Percentiles rank a stretch among this genome's conserved stretches.
These are phyloP conservation scores for Nemania abortiva DNA, from an alignment of 2,329 filamentous ascomycete species.

Conservation along the genomic window DNA sequence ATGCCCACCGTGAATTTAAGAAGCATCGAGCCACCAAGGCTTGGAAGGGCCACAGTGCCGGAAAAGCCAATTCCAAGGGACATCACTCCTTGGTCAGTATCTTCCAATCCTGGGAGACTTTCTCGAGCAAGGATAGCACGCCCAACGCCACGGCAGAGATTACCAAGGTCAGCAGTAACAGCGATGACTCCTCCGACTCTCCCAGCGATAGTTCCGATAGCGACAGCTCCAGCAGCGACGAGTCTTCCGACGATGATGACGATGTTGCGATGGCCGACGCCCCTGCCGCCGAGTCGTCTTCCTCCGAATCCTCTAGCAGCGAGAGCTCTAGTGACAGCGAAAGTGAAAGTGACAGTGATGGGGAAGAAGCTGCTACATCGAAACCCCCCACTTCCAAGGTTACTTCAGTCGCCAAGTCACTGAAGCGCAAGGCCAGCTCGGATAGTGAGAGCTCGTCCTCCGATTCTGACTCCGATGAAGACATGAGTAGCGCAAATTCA, in stretches of 20 bases:
- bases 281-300: slow-evolving; percentile 48
- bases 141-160: slow-evolving; percentile 46
- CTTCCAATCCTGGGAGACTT: slow-evolving; percentile 64
- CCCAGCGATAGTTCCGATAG: slow-evolving; percentile 46
- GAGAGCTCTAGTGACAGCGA: slow-evolving; percentile 54
- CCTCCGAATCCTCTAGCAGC: slow-evolving; percentile 48
- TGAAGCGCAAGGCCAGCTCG: slow-evolving; percentile 67
- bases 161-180: slow-evolving; percentile 48
- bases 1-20: slow-evolving; percentile 71
- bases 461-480: slow-evolving; percentile 55
- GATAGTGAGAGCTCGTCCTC: slow-evolving; percentile 55
- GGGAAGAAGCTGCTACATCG: slow-evolving; percentile 40
- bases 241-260: slow-evolving; percentile 50
- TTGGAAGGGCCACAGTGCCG: slow-evolving; percentile 54
- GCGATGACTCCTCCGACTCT: slow-evolving; percentile 51
- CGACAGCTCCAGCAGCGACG: slow-evolving; percentile 45
- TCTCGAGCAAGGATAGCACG: slow-evolving; percentile 51
- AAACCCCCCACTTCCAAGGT: slow-evolving; percentile 46
- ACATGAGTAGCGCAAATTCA: slow-evolving; percentile 53
- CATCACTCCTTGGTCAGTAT: slow-evolving; percentile 62
- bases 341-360: slow-evolving; percentile 53
- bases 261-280: slow-evolving; percentile 64
- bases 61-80: slow-evolving; percentile 48
- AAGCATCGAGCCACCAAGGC: slow-evolving; percentile 70
- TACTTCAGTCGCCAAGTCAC: slow-evolving; percentile 46